Conservation (phyloP, 2,329 filamentous ascomycete species). For the Alternaria sp. region DNA sequence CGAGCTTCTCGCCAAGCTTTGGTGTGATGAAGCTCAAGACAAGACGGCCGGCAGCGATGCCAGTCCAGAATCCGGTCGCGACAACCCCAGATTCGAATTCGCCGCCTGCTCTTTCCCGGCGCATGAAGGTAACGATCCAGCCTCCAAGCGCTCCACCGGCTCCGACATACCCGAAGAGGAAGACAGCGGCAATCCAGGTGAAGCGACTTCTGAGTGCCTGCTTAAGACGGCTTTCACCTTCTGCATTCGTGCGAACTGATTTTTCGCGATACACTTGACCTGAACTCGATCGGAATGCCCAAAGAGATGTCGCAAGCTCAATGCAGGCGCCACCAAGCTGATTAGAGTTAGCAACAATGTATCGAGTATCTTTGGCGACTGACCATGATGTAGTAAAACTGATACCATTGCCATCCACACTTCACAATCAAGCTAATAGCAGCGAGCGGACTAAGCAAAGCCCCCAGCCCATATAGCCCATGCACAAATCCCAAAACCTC, state of each 20-base stretch:
- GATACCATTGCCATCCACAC: constrained; percentile 67
- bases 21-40: constrained; percentile 76
- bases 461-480: constrained; percentile 72
- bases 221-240: constrained; percentile 54
- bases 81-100: constrained; percentile 75
- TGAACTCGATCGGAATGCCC: constrained; percentile 68
- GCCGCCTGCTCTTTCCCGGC: constrained; percentile 69
- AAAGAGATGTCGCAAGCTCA: constrained; percentile 60
- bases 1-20: constrained; percentile 70
- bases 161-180: constrained; percentile 78
- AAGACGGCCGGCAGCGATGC: constrained; percentile 74
- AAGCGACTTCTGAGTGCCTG: constrained; percentile 57
- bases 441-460: constrained; percentile 69
- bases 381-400: constrained; percentile 74
- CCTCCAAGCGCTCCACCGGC: constrained; percentile 75
- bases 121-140: constrained; percentile 86
- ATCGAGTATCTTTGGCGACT: background rate
- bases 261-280: constrained; percentile 61
- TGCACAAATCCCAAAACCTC: constrained; percentile 75
- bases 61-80: constrained; percentile 81
- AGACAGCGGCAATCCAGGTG: constrained; percentile 73
- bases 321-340: constrained; percentile 56
- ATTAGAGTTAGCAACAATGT: background rate
- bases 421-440: constrained; percentile 73
- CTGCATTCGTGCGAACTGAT: constrained; percentile 48